These are phyloP conservation scores for Aspergillus hancockii DNA, from an alignment of 495 filamentous ascomycete species.

Conservation along the genomic window DNA sequence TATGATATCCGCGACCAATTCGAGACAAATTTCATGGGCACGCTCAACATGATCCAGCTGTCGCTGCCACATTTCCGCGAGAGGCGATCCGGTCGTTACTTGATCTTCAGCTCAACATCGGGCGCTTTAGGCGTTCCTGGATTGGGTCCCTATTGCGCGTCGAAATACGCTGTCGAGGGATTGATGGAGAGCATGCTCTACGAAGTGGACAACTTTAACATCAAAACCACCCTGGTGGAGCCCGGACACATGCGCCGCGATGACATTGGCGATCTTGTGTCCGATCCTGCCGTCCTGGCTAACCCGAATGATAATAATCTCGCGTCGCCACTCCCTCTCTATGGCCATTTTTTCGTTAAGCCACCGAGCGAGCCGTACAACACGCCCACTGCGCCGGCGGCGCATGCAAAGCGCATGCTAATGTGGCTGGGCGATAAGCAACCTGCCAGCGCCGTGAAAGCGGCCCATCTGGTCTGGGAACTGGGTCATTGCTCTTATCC, in stretches of 20 bases:
- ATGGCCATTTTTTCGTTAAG: slow-evolving; percentile 91
- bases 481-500: slow-evolving; percentile 90
- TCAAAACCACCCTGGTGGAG: slow-evolving; percentile 90
- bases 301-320: slow-evolving; percentile 32
- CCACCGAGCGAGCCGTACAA: slow-evolving; percentile 80
- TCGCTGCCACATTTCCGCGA: slow-evolving; percentile 85
- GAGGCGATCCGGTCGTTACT: slow-evolving; percentile 71
- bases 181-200: slow-evolving; percentile 95
- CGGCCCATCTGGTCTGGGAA: slow-evolving; percentile 96
- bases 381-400: slow-evolving; percentile 71
- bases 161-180: slow-evolving; percentile 94
- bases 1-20: slow-evolving; percentile 95
- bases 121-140: slow-evolving; percentile 90
- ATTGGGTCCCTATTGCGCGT: slow-evolving; percentile 90
- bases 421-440: slow-evolving; percentile 92
- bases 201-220: slow-evolving; percentile 86
- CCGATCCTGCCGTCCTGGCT: slow-evolving; percentile 23
- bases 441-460: slow-evolving; percentile 88
- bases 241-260: slow-evolving; percentile 86
- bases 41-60: slow-evolving; percentile 88
- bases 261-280: slow-evolving; percentile 46
- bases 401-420: slow-evolving; percentile 91
- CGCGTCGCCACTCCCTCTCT: slow-evolving; percentile 65
- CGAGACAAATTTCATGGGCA: slow-evolving; percentile 95
- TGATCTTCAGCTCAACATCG: slow-evolving; percentile 90